Conservation (phyloP, 306 rosid genomes). For the Cajanus cajan region DNA sequence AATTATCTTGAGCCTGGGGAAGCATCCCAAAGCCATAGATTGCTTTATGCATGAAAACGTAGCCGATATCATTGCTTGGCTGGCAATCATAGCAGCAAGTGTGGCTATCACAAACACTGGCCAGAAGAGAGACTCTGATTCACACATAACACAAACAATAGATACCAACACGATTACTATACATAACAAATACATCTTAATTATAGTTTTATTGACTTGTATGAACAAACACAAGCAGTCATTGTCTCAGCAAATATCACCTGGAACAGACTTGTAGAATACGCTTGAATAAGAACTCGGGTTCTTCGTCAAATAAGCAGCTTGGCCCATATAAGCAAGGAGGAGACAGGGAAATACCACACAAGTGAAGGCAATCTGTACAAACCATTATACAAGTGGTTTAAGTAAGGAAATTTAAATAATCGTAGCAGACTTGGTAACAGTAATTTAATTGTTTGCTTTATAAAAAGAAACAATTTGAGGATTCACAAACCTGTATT, state of each 20-base stretch:
- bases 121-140: constrained; percentile 87
- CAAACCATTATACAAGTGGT: not conserved
- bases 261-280: constrained; percentile 91
- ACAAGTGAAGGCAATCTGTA: constrained; percentile 82
- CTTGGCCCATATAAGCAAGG: constrained; percentile 97
- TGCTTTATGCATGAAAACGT: constrained; percentile 96
- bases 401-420: not conserved
- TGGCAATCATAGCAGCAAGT: constrained; percentile 97
- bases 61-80: constrained; percentile 99
- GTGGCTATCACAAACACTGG: constrained; percentile 89
- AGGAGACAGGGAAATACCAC: constrained; percentile 97
- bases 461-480: constrained; percentile 19
- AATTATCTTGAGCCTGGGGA: constrained; percentile 93
- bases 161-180: constrained; percentile 15
- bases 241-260: constrained; percentile 44
- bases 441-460: not conserved
- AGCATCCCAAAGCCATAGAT: constrained; percentile 98
- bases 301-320: constrained; percentile 68
- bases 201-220: not conserved
- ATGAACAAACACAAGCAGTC: constrained; percentile 15
- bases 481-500: constrained; percentile 64
- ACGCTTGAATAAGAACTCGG: constrained; percentile 51
- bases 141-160: constrained; percentile 31
- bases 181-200: constrained; percentile 5
- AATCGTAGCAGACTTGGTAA: not conserved